Evolutionary conservation across 2,329 filamentous ascomycete genomes (phyloP), one percentile per base, ranked within the genome.

Genomic region (Akanthomyces muscarius): DNA sequence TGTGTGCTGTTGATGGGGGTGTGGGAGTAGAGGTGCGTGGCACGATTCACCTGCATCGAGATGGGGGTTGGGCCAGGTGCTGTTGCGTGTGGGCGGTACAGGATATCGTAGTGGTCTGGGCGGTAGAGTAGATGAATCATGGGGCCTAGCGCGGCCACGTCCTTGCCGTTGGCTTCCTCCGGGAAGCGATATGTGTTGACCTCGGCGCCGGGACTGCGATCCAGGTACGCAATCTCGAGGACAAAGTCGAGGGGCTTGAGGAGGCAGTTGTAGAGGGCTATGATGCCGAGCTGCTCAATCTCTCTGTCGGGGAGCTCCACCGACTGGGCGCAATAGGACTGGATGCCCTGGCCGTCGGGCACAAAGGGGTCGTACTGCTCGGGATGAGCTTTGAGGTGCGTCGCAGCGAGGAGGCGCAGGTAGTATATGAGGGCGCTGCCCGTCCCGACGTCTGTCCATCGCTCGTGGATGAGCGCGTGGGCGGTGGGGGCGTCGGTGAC

Each of bases 41-140:
- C 82, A 28, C 83, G 77, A 68, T 86, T 79, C 52, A 89, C 81
- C 66, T 85, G 83, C 51, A 87, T 51, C 21, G 60, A 38, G 14
- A 55, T 38, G 66, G 56, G 71, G 63, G 67, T 51, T 57, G 70
- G 64, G 33, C 33, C 10, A 3, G 33, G 33, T 11, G 10, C 33
- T 36, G 65, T 2, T 64, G 70, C 62, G 82, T 79, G 72, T 21
- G 36, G 61, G 25, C 86, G 88, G 80, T 99, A 99, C 41, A 98
- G 83, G 65, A 99, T 88, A 75, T 98, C 95, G 75, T 98, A 99
- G 76, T 98, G 95, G 65, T 91, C 92, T 48, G 80, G 96, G 73
- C 79, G 87, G 83, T 78, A 93, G 71, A 81, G 82, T 65, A 83
- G 78, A 68, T 85, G 80, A 42, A 88, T 84, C 38, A 84, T 80